Base-by-base conservation (phyloP, 163 green algal genomes). In the Scenedesmus sp. region DNA sequence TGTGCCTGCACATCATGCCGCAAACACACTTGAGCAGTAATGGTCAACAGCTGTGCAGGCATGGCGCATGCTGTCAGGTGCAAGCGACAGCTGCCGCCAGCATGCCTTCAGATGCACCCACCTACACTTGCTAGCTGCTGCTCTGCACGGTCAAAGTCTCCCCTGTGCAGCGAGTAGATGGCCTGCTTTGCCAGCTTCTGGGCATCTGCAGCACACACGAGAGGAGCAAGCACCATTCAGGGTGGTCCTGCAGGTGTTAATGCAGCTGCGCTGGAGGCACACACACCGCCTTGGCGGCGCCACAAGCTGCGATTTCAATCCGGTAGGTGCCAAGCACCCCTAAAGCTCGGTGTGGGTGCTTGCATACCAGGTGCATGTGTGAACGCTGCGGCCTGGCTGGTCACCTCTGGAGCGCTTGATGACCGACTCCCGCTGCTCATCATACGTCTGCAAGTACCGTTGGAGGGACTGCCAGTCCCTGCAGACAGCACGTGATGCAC, bases 121-220 rank as follows among this genome's bases (percentile, higher is more conserved):
- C 91, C 92, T 82, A 87, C 84, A 24, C 92, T 89, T n/a, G 56
- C 24, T 15, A 98, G 88, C 44, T 95, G 96, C 16, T 89, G 49
- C 0, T 84, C 87, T 9, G 96, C 96, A 76, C 95, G 88, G 15
- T 84, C 88, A 16, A 84, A 56, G 26, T 97, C 93, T 26, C 93
- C 93, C 3, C 97, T 87, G 56, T 98, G 97, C 43, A 98, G 88
- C 9, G 88, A 95, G 89, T 97, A 98, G 44, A 98, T 97, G 16
- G 96, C 97, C 90, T 98, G 96, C 91, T 97, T 98, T 33, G 91
- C 80, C 49, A 94, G 72, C 91, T 98, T 98, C 86, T 97, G 94
- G 22, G 96, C 92, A 87, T 98, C 95, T 96, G 93, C 10, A 76
- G 24, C 0, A 76, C 22, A 72, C 4, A 72, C 4, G 22, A 37